Percentiles rank a stretch among this genome's conserved stretches.
These are phyloP conservation scores for Casuarina glauca DNA, from an alignment of 306 rosid species.

Conservation along the genomic window DNA sequence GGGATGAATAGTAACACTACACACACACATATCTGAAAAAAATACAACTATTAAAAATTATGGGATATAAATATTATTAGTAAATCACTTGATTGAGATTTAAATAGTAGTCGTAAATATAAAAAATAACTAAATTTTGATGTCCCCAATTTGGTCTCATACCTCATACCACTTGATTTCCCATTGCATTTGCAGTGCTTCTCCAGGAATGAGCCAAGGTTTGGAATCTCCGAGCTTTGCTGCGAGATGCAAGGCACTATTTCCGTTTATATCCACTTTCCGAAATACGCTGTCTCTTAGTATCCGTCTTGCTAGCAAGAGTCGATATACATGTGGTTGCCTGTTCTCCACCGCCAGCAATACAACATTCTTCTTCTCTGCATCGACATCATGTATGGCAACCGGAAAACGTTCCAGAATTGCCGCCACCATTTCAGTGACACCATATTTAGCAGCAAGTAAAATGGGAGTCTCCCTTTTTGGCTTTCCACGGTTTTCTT, in stretches of 20 bases:
- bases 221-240: conserved; percentile 41
- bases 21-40: no score
- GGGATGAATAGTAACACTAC: no score
- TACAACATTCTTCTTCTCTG: conserved; percentile 49
- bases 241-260: conserved; percentile 65
- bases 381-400: conserved; percentile 48
- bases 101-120: no score
- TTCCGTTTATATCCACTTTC: conserved; percentile 52
- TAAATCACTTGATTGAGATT: neutral
- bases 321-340: conserved; percentile 46
- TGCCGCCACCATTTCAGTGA: conserved; percentile 47
- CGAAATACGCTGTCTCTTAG: conserved; percentile 36
- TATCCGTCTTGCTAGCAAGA: conserved; percentile 19
- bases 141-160: neutral
- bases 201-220: conserved; percentile 64
- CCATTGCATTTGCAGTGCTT: neutral
- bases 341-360: conserved; percentile 61
- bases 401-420: conserved; percentile 46
- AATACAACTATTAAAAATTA: no score
- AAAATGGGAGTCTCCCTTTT: conserved; percentile 39
- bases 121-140: neutral
- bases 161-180: conserved; percentile 32
- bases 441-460: conserved; percentile 61
- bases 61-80: neutral
- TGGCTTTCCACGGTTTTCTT: neutral